phyloP scores from a whole-genome alignment of 345 rosid genomes.

The Rhizophora mangle region DNA sequence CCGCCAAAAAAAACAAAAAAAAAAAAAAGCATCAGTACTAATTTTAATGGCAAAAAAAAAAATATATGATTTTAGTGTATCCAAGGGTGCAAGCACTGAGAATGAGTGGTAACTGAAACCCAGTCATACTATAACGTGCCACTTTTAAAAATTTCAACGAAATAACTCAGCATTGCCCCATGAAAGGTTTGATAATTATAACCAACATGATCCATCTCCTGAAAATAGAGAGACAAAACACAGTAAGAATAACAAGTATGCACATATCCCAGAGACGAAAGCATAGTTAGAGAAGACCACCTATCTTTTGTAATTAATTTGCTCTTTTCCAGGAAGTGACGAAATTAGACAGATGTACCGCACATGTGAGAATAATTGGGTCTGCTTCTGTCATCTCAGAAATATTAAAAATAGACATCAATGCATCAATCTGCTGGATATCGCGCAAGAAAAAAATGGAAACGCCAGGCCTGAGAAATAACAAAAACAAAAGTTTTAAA shows the following conservation, averaged over 20 bases:
- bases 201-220: constrained; percentile 79
- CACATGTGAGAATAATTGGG: constrained; percentile 79
- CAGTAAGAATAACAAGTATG: constrained; percentile 2
- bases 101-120: not conserved
- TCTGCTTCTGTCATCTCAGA: constrained; percentile 68
- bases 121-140: constrained; percentile 47
- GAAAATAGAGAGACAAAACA: constrained; percentile 14
- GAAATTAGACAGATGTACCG: constrained; percentile 76
- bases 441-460: constrained; percentile 56
- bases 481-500: constrained; percentile 15
- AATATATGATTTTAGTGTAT: too few relatives aligned
- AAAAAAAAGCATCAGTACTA: too few relatives aligned
- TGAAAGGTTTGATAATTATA: constrained; percentile 85
- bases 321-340: constrained; percentile 74
- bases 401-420: constrained; percentile 57
- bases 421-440: constrained; percentile 81
- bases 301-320: constrained; percentile 54
- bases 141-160: constrained; percentile 69
- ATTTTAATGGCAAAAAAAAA: too few relatives aligned
- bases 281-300: constrained; percentile 19
- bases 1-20: too few relatives aligned
- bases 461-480: constrained; percentile 53
- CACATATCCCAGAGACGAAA: constrained; percentile 14
- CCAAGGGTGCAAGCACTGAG: not conserved
- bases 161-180: constrained; percentile 63